Conservation (phyloP, 441 rosid species). For the Euphorbia schlechtendalii region DNA sequence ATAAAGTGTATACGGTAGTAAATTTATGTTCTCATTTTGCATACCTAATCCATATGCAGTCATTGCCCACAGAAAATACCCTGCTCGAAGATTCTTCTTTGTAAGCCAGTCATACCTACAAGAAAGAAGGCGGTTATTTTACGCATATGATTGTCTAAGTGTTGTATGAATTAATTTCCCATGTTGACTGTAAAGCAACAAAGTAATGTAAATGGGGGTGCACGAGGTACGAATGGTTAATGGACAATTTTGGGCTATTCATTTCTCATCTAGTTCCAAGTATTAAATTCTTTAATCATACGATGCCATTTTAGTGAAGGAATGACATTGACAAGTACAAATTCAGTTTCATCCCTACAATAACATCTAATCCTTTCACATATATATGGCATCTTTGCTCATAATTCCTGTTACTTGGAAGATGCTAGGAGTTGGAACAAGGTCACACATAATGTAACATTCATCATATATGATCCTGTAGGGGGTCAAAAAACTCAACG, state of each 20-base stretch:
- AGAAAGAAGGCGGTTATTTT: conserved; percentile 4
- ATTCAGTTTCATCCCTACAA: background rate
- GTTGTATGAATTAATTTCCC: background rate
- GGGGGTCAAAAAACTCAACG: background rate
- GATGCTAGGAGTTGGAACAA: background rate
- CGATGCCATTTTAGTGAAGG: background rate
- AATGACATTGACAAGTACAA: background rate
- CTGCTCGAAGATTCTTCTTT: conserved; percentile 72
- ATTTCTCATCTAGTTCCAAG: background rate
- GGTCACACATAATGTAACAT: background rate
- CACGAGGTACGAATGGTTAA: background rate
- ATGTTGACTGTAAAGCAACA: background rate
- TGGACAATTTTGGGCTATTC: background rate
- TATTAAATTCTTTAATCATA: background rate
- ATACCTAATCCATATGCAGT: conserved; percentile 88
- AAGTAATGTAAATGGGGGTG: background rate
- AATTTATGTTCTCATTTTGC: conserved; percentile 17
- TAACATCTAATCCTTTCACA: background rate
- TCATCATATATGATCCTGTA: background rate
- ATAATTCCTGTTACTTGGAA: background rate
- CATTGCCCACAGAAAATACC: conserved; percentile 95
- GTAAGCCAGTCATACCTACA: conserved; percentile 90
- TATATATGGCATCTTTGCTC: background rate
- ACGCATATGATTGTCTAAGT: background rate
- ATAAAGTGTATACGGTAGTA: background rate